Evolutionary conservation across 805 yeast genomes (phyloP).

Genomic region (Lachancea cidri): DNA sequence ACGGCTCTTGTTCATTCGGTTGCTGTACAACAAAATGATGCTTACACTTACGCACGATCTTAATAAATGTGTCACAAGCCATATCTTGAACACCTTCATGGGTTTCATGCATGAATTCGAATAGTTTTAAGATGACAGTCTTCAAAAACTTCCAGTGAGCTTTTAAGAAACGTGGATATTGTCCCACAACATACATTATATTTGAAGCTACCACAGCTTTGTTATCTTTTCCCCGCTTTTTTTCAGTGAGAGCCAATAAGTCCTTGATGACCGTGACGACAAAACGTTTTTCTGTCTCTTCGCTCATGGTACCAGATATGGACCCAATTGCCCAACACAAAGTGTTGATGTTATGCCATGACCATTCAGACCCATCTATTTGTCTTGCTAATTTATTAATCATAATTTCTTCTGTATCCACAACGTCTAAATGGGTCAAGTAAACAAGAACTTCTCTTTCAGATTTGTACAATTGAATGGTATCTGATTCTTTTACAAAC

Average conservation of each 20-base stretch:
- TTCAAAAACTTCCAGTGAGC: conserved; percentile 98
- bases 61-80: conserved; percentile 99
- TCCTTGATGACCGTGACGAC: conserved; percentile 91
- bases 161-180: conserved; percentile 92
- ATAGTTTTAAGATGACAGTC: conserved; percentile 90
- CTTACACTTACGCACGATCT: conserved; percentile 91
- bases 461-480: conserved; percentile 89
- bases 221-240: conserved; percentile 95
- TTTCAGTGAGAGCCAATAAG: conserved; percentile 83
- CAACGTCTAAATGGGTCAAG: conserved; percentile 90
- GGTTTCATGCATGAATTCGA: conserved; percentile 99
- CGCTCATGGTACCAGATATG: conserved; percentile 97
- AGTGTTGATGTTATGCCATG: conserved; percentile 97
- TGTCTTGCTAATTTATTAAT: conserved; percentile 85
- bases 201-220: conserved; percentile 99
- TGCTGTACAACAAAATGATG: conserved; percentile 90
- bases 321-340: conserved; percentile 99
- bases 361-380: conserved; percentile 96
- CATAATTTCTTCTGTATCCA: conserved; percentile 92
- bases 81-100: conserved; percentile 99
- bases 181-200: conserved; percentile 99
- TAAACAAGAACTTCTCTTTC: conserved; percentile 95
- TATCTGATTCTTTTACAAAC: conserved; percentile 93
- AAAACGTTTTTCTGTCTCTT: conserved; percentile 93
- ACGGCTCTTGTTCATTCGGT: conserved; percentile 81